phyloP scores from a whole-genome alignment of 208 protist species.

The Leishmania lainsoni region DNA sequence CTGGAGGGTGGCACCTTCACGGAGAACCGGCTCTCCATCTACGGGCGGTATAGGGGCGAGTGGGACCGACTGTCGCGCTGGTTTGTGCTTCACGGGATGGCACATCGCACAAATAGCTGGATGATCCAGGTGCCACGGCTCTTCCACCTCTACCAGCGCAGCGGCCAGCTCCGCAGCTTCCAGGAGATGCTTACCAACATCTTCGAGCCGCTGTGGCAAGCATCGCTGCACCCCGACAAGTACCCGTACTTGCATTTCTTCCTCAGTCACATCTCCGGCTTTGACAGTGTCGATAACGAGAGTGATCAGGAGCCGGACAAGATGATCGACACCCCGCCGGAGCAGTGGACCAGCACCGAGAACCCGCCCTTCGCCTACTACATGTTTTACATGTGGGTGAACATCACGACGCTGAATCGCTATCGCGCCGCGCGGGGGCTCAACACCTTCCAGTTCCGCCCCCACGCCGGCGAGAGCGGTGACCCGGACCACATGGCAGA shows the following conservation, averaged over 20 bases:
- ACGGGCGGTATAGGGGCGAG: conserved; percentile 59
- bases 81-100: conserved; percentile 90
- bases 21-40: conserved; percentile 89
- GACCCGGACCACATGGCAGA: conserved; percentile 91
- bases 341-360: conserved; percentile 48
- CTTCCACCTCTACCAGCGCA: conserved; percentile 75
- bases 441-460: conserved; percentile 95
- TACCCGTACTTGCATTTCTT: conserved; percentile 95
- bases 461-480: conserved; percentile 96
- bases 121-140: conserved; percentile 96
- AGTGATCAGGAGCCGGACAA: conserved; percentile 82
- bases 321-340: conserved; percentile 39
- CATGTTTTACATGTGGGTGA: conserved; percentile 98
- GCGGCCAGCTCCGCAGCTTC: conserved; percentile 85
- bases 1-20: conserved; percentile 67
- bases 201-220: conserved; percentile 98
- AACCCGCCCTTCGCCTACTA: conserved; percentile 93
- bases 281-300: conserved; percentile 98
- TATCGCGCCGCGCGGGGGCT: conserved; percentile 81
- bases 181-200: conserved; percentile 95
- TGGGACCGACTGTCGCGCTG: conserved; percentile 79
- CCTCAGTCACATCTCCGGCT: conserved; percentile 94
- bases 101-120: conserved; percentile 95
- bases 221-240: conserved; percentile 87
- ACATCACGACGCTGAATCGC: conserved; percentile 96